phyloP scores from a whole-genome alignment of 2,329 filamentous ascomycete species.

The Colletotrichum gigasporum region DNA sequence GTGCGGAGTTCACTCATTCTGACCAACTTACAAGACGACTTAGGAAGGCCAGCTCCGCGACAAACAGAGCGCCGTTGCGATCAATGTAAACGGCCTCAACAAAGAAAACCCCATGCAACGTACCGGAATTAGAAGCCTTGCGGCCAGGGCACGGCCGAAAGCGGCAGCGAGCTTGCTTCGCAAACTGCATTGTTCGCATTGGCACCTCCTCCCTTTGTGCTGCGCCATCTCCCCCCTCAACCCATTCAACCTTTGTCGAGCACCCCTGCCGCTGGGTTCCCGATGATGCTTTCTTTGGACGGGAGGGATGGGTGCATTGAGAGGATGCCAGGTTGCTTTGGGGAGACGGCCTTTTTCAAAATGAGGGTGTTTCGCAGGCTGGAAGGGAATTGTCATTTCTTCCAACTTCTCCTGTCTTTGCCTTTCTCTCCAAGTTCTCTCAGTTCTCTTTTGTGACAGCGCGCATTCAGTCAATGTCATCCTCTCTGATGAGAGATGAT shows the following conservation, averaged over 20 bases:
- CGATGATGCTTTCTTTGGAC: neutral
- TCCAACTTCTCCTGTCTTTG: slow-evolving; percentile 17
- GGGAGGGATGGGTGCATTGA: neutral
- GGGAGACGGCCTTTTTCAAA: too few species aligned
- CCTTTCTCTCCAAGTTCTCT: neutral
- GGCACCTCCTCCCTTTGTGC: slow-evolving; percentile 2
- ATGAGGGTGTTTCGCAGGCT: slow-evolving; percentile 21
- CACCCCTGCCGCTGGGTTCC: neutral
- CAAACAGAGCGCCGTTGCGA: neutral
- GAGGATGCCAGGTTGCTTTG: neutral
- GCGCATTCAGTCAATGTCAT: too few species aligned
- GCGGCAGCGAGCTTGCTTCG: slow-evolving; percentile 5
- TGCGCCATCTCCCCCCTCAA: neutral
- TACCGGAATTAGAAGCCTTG: slow-evolving; percentile 4
- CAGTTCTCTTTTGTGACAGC: neutral
- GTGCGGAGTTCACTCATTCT: too few species aligned
- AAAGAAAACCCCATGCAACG: neutral
- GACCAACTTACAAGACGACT: neutral
- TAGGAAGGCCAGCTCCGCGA: too few species aligned
- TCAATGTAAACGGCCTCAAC: neutral
- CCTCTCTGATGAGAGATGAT: neutral
- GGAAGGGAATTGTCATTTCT: neutral
- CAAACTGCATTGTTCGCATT: slow-evolving; percentile 22
- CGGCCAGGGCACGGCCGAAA: neutral
- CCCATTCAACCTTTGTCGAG: slow-evolving; percentile 17